Evolutionary conservation across 257 asterid genomes (phyloP).

Genomic region (Agastache rugosa): DNA sequence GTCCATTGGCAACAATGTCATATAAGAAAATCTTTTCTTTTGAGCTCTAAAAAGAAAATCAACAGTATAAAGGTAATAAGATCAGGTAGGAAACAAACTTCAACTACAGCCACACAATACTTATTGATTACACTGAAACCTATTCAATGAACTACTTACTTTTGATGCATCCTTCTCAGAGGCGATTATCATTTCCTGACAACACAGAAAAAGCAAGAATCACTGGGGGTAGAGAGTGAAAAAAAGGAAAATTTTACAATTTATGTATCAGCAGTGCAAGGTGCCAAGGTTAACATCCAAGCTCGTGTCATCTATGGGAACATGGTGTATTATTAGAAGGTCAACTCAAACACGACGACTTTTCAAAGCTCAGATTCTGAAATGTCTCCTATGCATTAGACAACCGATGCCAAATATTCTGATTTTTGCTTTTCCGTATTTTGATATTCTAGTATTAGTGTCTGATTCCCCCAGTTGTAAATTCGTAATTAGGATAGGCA

Average conservation of each 20-base stretch:
- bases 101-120: constrained; percentile 19
- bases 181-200: constrained; percentile 84
- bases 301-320: background rate
- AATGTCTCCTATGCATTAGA: background rate
- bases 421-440: background rate
- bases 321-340: constrained; percentile 9
- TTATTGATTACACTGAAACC: background rate
- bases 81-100: constrained; percentile 10
- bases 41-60: constrained; percentile 50
- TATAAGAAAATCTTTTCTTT: constrained; percentile 73
- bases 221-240: constrained; percentile 11
- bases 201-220: constrained; percentile 22
- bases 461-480: constrained; percentile 11
- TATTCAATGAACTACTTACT: constrained; percentile 51
- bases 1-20: constrained; percentile 94
- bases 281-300: constrained; percentile 18
- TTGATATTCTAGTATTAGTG: background rate
- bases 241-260: constrained; percentile 22
- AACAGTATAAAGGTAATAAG: constrained; percentile 6
- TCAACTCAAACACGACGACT: background rate
- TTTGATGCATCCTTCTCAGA: constrained; percentile 56
- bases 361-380: constrained; percentile 10
- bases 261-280: background rate
- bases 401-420: background rate
- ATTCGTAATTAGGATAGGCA: background rate